phyloP scores from a whole-genome alignment of 805 yeast species.

The Candida sanyiensis region DNA sequence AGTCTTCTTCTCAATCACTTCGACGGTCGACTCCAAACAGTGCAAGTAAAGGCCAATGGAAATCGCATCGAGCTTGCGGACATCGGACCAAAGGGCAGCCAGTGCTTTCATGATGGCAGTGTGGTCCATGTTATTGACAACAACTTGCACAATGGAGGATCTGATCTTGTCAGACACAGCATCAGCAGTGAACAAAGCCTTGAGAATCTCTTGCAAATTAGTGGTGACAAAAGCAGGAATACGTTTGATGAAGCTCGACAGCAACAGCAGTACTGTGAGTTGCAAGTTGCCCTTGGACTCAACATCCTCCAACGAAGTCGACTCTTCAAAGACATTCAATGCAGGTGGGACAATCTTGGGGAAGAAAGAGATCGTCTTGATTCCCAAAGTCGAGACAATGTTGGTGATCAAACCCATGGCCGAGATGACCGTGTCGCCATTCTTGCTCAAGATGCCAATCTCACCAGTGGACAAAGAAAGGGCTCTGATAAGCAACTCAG shows the following conservation, averaged over 20 bases:
- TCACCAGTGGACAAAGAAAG: constrained; percentile 47
- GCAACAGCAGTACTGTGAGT: constrained; percentile 61
- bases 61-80: constrained; percentile 32
- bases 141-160: constrained; percentile 53
- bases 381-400: constrained; percentile 71
- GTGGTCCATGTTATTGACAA: constrained; percentile 64
- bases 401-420: constrained; percentile 68
- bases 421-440: constrained; percentile 64
- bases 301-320: constrained; percentile 18
- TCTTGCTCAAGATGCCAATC: constrained; percentile 46
- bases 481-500: constrained; percentile 41
- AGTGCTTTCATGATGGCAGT: constrained; percentile 57
- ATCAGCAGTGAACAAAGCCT: constrained; percentile 50
- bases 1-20: constrained; percentile 62
- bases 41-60: constrained; percentile 68
- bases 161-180: constrained; percentile 55
- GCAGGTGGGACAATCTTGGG: constrained; percentile 80
- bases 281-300: constrained; percentile 42
- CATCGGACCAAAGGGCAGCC: constrained; percentile 54
- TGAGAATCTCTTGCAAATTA: constrained; percentile 56
- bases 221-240: constrained; percentile 82
- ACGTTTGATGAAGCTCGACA: constrained; percentile 70
- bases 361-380: constrained; percentile 77
- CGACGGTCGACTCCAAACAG: constrained; percentile 60
- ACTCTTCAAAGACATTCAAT: constrained; percentile 48